Conservation (phyloP, 1,139 yeast genomes). For the Pichia sp. region DNA sequence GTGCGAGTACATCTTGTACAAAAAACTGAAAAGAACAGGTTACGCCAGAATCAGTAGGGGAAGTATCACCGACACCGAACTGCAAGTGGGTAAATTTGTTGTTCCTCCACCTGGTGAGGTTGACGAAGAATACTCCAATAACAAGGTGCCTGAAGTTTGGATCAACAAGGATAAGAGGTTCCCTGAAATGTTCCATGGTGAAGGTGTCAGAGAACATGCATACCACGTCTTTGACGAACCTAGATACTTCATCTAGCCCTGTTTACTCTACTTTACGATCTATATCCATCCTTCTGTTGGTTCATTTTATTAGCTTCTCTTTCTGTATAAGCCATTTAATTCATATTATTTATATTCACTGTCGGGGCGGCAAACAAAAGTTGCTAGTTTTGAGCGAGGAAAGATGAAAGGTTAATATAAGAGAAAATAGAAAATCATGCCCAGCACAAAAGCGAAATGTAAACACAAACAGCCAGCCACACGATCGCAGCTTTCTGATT, state of each 20-base stretch:
- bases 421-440: no score
- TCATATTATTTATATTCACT: no score
- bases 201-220: conserved; percentile 88
- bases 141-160: conserved; percentile 25
- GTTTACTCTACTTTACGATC: no score
- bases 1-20: conserved; percentile 94
- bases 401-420: no score
- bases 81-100: conserved; percentile 90
- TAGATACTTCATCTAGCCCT: conserved; percentile 48
- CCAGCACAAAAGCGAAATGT: no score
- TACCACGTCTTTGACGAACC: conserved; percentile 94
- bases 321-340: no score
- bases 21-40: conserved; percentile 79
- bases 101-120: conserved; percentile 36
- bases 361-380: no score
- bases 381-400: no score
- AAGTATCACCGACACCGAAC: conserved; percentile 92
- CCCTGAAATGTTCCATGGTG: conserved; percentile 83
- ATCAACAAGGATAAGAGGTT: conserved; percentile 62
- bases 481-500: no score
- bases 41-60: conserved; percentile 93
- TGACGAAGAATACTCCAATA: conserved; percentile 22
- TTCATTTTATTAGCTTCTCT: no score
- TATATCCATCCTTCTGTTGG: no score
- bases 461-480: no score